Percentiles rank a stretch among this genome's conserved stretches.
phyloP scores from a whole-genome alignment of 176 grass and related monocot species.

The Neostapfia colusana region DNA sequence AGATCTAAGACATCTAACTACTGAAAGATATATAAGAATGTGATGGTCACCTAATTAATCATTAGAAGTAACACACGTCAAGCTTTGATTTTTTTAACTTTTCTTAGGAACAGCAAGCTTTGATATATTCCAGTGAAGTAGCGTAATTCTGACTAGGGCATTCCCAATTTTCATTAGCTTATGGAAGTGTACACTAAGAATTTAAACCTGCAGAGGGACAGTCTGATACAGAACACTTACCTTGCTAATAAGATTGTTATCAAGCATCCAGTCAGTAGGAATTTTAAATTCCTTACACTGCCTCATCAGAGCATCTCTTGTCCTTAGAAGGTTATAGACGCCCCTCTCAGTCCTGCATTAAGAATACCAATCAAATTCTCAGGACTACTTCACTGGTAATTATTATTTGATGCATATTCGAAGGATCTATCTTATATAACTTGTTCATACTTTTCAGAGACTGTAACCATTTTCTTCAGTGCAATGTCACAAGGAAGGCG shows the following conservation, averaged over 20 bases:
- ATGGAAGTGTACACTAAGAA: conserved; percentile 1
- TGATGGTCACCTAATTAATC: not conserved
- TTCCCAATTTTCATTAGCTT: not conserved
- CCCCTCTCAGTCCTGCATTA: conserved; percentile 76
- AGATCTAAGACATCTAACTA: too few relatives aligned
- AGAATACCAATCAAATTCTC: conserved; percentile 20
- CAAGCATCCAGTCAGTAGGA: conserved; percentile 96
- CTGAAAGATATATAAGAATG: not conserved
- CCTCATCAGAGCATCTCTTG: conserved; percentile 76
- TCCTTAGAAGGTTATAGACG: conserved; percentile 81
- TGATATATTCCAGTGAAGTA: not conserved
- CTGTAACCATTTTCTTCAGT: conserved; percentile 85
- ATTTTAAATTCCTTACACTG: conserved; percentile 91
- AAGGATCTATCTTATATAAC: conserved; percentile 4
- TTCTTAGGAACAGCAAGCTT: not conserved
- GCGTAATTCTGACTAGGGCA: not conserved
- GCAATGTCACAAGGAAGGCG: conserved; percentile 82
- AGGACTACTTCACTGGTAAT: not conserved
- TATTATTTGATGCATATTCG: not conserved
- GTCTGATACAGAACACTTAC: conserved; percentile 39
- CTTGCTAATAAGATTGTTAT: conserved; percentile 88
- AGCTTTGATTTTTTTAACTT: not conserved
- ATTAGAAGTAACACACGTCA: not conserved
- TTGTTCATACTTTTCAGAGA: conserved; percentile 82
- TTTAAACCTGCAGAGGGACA: conserved; percentile 7